phyloP scores from a whole-genome alignment of 805 yeast species.

The Metschnikowia vanudenii region DNA sequence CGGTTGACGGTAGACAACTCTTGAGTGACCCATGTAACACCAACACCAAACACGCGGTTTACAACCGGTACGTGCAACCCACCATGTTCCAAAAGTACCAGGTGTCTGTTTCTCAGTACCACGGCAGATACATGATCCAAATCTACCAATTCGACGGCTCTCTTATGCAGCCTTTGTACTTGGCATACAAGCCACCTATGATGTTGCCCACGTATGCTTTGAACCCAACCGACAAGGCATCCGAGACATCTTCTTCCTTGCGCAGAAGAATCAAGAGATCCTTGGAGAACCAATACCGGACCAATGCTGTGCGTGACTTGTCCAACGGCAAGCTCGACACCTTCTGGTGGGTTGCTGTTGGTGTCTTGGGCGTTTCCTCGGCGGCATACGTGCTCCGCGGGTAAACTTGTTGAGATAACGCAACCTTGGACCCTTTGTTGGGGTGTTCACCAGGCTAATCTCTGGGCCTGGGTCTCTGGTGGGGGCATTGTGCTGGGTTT shows the following conservation, averaged over 20 bases:
- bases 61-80: slow-evolving; percentile 69
- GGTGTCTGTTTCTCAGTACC: slow-evolving; percentile 69
- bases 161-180: slow-evolving; percentile 79
- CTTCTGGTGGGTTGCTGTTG: slow-evolving; percentile 59
- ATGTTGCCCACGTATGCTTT: slow-evolving; percentile 92
- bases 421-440: too few species aligned
- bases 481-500: too few species aligned
- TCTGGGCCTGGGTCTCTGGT: too few species aligned
- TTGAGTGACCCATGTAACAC: slow-evolving; percentile 80
- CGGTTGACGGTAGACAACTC: slow-evolving; percentile 89
- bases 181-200: slow-evolving; percentile 91
- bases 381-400: slow-evolving; percentile 29
- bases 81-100: slow-evolving; percentile 57
- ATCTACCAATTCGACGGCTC: slow-evolving; percentile 78
- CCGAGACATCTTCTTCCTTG: slow-evolving; percentile 34
- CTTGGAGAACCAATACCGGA: slow-evolving; percentile 75
- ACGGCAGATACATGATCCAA: slow-evolving; percentile 77
- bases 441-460: too few species aligned
- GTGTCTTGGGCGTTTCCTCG: slow-evolving; percentile 41
- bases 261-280: slow-evolving; percentile 61
- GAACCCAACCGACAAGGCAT: slow-evolving; percentile 68
- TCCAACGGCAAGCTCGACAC: slow-evolving; percentile 36
- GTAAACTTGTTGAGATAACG: background rate
- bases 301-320: slow-evolving; percentile 61
- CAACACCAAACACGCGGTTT: slow-evolving; percentile 42